These are phyloP conservation scores for Sequoia sempervirens DNA, from an alignment of 75 land plant genomes.

Conservation along the genomic window DNA sequence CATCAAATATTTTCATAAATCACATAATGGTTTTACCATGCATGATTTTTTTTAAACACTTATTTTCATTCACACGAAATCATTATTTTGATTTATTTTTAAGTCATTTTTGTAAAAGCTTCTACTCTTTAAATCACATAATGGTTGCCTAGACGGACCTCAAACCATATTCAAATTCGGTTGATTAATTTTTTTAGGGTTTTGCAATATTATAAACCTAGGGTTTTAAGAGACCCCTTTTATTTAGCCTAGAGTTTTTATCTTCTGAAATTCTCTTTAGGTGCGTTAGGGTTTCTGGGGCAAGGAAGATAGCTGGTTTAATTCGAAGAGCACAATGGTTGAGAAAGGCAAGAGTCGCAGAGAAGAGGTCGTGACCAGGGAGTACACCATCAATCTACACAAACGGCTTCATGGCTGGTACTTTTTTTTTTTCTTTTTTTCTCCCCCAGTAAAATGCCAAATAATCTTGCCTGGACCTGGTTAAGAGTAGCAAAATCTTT, in stretches of 20 bases:
- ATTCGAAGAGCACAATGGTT: slow-evolving; percentile 12
- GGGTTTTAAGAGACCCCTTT: background rate
- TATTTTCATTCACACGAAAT: too few species aligned
- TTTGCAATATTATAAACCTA: background rate
- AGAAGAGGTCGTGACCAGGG: slow-evolving; percentile 52
- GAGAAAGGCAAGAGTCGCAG: slow-evolving; percentile 39
- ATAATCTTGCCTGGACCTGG: background rate
- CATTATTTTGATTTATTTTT: too few species aligned
- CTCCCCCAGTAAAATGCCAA: background rate
- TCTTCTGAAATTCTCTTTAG: background rate
- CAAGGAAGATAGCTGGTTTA: background rate
- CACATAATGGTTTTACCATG: too few species aligned
- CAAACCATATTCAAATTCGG: background rate
- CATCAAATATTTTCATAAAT: too few species aligned
- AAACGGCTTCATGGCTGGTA: slow-evolving; percentile 55
- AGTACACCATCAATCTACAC: slow-evolving; percentile 57
- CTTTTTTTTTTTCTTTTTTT: background rate
- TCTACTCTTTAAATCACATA: too few species aligned
- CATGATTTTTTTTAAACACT: too few species aligned
- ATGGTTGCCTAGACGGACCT: background rate
- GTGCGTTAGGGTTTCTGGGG: background rate
- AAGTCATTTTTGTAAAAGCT: too few species aligned
- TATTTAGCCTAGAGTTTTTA: background rate
- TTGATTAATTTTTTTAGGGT: background rate
- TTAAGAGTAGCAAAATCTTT: background rate